Base-by-base conservation (phyloP, 129 eudicot species). In the Lactuca saligna region DNA sequence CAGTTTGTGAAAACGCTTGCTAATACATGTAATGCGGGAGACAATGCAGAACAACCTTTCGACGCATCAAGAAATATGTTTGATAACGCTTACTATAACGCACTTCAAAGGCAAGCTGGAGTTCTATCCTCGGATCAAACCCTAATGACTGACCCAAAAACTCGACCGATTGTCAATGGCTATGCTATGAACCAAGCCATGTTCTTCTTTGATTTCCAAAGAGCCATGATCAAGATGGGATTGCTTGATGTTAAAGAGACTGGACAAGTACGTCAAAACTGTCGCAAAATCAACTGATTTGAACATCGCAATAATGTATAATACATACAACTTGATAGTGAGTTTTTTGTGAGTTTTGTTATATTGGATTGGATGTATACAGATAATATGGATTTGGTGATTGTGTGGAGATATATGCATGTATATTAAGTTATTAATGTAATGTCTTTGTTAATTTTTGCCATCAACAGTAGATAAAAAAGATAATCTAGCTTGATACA, bases 221-320 rank as follows among this genome's bases (percentile, higher is more conserved):
- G 69, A 55, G 97, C 99, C 54, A 89, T 93, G 97, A 68, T 75
- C 5, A 93, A 89, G 78, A 89, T 93, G 99, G 75, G 99, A 33
- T n/a, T 56, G 72, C 81, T 93, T 51, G 95, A 89, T 72, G 92
- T 89, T 37, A 89, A 89, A 75, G 89, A 89, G 61, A 84, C 82
- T 2, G 98, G 98, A 46, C 89, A 91, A 82, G 96, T 92, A 7
- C 79, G 96, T n/a, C 56, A 14, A 4, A 81, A 81, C 29, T 92
- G 98, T 39, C 81, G 74, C 20, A 75, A 34, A 72, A 72, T 80
- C 75, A 92, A 92, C 73, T 84, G 63, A 80, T 72, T 41, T 46
- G 12, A 34, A 72, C 13, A 2, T 58, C 17, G 39, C 13, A 35
- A 57, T 25, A 25, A 25, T 58, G 37, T 8, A 32, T 67, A 17